A percentile compares a stretch with the other conserved stretches of the same genome.
These are phyloP conservation scores for Scytalidium sp. DNA, from an alignment of 2,329 filamentous ascomycete genomes.

Conservation along the genomic window DNA sequence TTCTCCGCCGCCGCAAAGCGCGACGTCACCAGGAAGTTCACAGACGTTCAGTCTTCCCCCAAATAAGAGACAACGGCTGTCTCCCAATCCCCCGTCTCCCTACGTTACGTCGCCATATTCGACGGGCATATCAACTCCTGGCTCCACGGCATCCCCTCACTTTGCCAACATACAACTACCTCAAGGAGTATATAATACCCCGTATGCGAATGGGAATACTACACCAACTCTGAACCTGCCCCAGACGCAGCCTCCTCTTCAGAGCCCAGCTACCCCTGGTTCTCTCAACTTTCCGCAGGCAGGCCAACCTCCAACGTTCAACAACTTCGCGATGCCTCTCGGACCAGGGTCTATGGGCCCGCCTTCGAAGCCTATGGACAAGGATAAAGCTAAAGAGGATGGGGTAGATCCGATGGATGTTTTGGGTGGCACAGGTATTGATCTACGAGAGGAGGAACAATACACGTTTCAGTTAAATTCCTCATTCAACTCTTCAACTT, in stretches of 20 bases:
- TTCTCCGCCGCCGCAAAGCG: conserved; percentile 61
- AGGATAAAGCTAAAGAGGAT: conserved; percentile 49
- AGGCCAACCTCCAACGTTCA: conserved; percentile 18
- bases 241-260: conserved; percentile 13
- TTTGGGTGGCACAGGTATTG: conserved; percentile 79
- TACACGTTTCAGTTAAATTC: conserved; percentile 65
- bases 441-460: conserved; percentile 83
- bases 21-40: conserved; percentile 58
- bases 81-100: conserved; percentile 63
- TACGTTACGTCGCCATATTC: conserved; percentile 52
- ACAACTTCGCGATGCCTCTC: conserved; percentile 31
- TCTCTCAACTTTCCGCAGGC: conserved; percentile 22
- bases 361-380: conserved; percentile 60
- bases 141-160: conserved; percentile 25
- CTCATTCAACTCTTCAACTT: conserved; percentile 42
- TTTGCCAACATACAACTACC: conserved; percentile 27
- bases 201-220: conserved; percentile 28
- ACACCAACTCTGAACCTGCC: conserved; percentile 21
- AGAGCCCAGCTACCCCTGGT: conserved; percentile 1
- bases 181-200: conserved; percentile 26
- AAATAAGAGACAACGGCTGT: conserved; percentile 70
- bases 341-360: conserved; percentile 49
- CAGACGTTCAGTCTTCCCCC: conserved; percentile 61
- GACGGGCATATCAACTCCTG: conserved; percentile 29
- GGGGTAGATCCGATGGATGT: conserved; percentile 79